Evolutionary conservation across 805 yeast species (phyloP).

Genomic region (Hanseniaspora hatyaiensis): DNA sequence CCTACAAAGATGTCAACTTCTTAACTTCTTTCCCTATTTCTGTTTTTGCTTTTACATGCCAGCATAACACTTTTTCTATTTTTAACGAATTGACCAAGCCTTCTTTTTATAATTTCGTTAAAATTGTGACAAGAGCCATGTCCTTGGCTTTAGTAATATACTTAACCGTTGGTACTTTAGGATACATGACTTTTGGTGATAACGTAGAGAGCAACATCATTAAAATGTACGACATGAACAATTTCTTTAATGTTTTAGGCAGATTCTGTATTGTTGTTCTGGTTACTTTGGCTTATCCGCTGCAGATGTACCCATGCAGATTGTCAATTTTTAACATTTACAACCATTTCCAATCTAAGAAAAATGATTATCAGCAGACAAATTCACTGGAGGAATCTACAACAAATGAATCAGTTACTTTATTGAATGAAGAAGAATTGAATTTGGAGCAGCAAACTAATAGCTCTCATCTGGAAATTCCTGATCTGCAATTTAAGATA

Average conservation of each 20-base stretch:
- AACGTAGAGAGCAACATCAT: slow-evolving; percentile 69
- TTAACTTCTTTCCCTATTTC: slow-evolving; percentile 77
- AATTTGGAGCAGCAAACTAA: slow-evolving; percentile 10
- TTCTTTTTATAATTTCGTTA: slow-evolving; percentile 36
- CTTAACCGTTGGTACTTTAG: slow-evolving; percentile 62
- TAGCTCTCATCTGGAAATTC: slow-evolving; percentile 9
- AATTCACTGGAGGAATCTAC: slow-evolving; percentile 9
- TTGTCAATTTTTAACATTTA: slow-evolving; percentile 66
- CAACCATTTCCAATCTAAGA: slow-evolving; percentile 32
- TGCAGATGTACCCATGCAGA: slow-evolving; percentile 85
- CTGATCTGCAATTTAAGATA: slow-evolving; percentile 29
- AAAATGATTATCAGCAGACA: not conserved
- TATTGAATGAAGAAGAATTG: slow-evolving; percentile 11
- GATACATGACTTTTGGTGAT: slow-evolving; percentile 80
- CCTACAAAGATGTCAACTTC: slow-evolving; percentile 30
- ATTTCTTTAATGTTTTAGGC: slow-evolving; percentile 61
- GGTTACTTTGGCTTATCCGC: slow-evolving; percentile 75
- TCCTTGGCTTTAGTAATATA: slow-evolving; percentile 51
- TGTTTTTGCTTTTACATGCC: slow-evolving; percentile 91
- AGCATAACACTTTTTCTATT: slow-evolving; percentile 85
- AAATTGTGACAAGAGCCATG: slow-evolving; percentile 44
- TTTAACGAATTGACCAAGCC: slow-evolving; percentile 64
- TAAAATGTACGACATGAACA: slow-evolving; percentile 54
- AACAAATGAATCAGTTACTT: slow-evolving; percentile 13
- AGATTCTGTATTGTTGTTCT: slow-evolving; percentile 67